Evolutionary conservation across 495 filamentous ascomycete species (phyloP).

Genomic region (Penicillium argentinense): DNA sequence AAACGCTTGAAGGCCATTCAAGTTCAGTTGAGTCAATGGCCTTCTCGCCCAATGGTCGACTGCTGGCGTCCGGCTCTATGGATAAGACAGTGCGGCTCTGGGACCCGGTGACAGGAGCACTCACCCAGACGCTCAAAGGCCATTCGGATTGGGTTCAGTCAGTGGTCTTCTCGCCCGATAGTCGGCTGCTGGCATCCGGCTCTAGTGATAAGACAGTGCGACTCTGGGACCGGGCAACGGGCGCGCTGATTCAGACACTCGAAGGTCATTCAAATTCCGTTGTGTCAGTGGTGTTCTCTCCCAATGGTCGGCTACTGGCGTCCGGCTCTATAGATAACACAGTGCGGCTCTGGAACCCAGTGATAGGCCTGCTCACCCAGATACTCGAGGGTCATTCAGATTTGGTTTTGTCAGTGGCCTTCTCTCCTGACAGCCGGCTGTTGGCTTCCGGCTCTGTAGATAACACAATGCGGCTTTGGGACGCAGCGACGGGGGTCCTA

Average conservation of each 20-base stretch:
- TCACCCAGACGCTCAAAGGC: not conserved
- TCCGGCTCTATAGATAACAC: too few relatives aligned
- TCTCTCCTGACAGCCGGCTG: constrained; percentile 36
- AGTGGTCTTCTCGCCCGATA: constrained; percentile 27
- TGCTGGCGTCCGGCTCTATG: not conserved
- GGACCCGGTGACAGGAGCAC: not conserved
- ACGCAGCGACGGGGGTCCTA: constrained; percentile 15
- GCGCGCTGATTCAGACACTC: not conserved
- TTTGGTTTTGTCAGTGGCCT: constrained; percentile 15
- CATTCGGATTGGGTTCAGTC: not conserved
- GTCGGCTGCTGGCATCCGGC: constrained; percentile 28
- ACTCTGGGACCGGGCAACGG: constrained; percentile 9
- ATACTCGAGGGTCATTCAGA: constrained; percentile 17
- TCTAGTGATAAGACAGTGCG: constrained; percentile 31
- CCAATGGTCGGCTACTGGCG: too few relatives aligned
- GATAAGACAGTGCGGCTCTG: not conserved
- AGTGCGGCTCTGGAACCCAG: constrained; percentile 19
- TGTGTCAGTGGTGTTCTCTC: not conserved
- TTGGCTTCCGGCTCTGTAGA: constrained; percentile 29
- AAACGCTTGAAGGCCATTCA: constrained; percentile 21
- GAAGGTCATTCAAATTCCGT: constrained; percentile 9
- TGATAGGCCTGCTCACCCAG: constrained; percentile 14
- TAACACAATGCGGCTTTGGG: too few relatives aligned
- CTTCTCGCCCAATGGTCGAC: constrained; percentile 26
- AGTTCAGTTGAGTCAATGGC: constrained; percentile 9